Evolutionary conservation across 306 rosid genomes (phyloP), one percentile per base, ranked within the genome.

Genomic region (Vicia sativa): DNA sequence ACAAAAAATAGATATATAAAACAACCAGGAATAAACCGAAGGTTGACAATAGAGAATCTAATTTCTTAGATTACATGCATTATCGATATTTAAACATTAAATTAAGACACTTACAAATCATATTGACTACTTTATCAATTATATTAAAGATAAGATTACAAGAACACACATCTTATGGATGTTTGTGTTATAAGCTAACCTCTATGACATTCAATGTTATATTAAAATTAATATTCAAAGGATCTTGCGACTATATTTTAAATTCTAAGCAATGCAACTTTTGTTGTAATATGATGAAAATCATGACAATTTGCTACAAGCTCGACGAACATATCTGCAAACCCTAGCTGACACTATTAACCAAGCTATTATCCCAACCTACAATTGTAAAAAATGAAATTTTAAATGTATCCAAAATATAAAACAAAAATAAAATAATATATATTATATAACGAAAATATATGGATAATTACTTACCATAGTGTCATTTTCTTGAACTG

Each of bases 341-440:
- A 90, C 95, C 79, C 91, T 65, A 3, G 90, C 80, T 1, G 90
- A 93, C 56, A 92, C 65, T 55, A 90, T 29, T 78, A 90, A 80
- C 96, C 96, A 86, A 18, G 89, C 86, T 45, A 92, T 77, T 39
- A 93, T 68, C 67, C 96, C 98, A 57, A 86, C 85, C 98, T 89
- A 87, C 79, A 80, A 28, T 37, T 3, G 38, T 4, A 15, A 14
- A 35, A 44, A 4, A n/a, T n/a, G 21, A 38, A 15, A 3, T 68
- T 38, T 49, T 44, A 65, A 72, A 59, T 11, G 49, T 37, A 31
- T 67, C 14, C 35, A 13, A 13, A 35, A 26, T 29, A 6, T 3
- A 45, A n/a, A 41, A 41, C n/a, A n/a, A n/a, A n/a, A n/a, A n/a
- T n/a, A 41, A 11, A 6, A 6, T 3, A 1, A 11, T 4, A 42